These are phyloP conservation scores for Colletotrichum eleusines DNA, from an alignment of 2,329 filamentous ascomycete species.

Conservation along the genomic window DNA sequence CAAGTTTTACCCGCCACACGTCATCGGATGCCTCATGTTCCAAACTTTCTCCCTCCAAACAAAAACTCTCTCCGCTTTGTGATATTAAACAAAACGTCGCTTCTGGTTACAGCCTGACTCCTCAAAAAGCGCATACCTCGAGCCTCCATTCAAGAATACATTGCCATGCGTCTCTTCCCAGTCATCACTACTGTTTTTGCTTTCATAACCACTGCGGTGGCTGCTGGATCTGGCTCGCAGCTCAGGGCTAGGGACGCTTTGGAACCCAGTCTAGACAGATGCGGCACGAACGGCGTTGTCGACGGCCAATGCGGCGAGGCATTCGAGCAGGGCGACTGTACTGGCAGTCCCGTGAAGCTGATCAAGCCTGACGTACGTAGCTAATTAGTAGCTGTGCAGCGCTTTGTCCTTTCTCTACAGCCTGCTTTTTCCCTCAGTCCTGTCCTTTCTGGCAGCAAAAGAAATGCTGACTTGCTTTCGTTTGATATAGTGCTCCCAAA, in stretches of 20 bases:
- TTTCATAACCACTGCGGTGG: background rate
- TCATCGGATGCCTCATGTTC: background rate
- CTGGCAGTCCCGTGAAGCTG: background rate
- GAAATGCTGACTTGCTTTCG: background rate
- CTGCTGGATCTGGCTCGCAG: background rate
- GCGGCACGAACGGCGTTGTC: background rate
- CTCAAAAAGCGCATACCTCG: background rate
- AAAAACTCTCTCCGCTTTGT: conserved; percentile 4
- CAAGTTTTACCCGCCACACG: too few species aligned
- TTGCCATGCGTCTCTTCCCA: background rate
- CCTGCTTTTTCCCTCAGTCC: background rate
- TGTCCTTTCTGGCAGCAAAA: too few species aligned
- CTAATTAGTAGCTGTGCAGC: too few species aligned
- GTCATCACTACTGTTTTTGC: background rate
- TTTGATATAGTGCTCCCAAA: background rate
- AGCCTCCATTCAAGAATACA: too few species aligned
- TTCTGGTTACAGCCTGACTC: background rate
- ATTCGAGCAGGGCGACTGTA: background rate
- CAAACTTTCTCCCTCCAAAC: background rate
- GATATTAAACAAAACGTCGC: background rate
- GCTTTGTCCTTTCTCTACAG: too few species aligned
- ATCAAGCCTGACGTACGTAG: background rate
- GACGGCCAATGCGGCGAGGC: background rate
- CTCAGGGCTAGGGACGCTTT: background rate
- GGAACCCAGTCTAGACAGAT: background rate